Evolutionary conservation across 257 asterid genomes (phyloP), one percentile per base, ranked within the genome.

Genomic region (Voacanga thouarsii): DNA sequence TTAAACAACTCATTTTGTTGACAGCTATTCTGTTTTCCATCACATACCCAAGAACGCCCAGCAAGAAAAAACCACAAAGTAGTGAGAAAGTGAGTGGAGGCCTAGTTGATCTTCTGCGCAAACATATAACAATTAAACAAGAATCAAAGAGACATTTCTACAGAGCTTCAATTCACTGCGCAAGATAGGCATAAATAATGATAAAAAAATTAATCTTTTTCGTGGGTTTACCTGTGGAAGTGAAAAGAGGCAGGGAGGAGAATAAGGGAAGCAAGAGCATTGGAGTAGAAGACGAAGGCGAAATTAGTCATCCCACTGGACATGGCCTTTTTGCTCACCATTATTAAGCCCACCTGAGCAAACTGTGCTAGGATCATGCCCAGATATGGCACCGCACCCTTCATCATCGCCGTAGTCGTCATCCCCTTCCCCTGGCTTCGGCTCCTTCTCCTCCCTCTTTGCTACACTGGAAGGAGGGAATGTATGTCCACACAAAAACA

Each of bases 181-280:
- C 14, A 47, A 47, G 2, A 7, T 1, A 47, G 51, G 26, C 26
- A 73, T 26, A 21, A 43, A 75, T 1, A 37, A 63, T 57, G 15
- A 24, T 30, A 1, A 73, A 6, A 15, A 72, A 23, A 1, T 23
- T 26, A 55, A 39, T 68, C 49, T 18, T 53, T 41, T 50, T 41
- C 60, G 23, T 60, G 33, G 68, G 50, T 50, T 24, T 53, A 92
- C 97, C 97, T 88, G 79, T 91, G 94, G 83, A 91, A 56, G 68
- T 89, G 65, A 71, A 94, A 90, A 78, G 96, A 91, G 81, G 91
- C n/a, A 74, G 98, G 97, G 84, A 94, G 96, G 74, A 94, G 94
- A 57, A 94, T 64, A 23, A 92, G 61, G 75, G 96, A 81, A 45
- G 98, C 97, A 76, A 94, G 98, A 76, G 93, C 87, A 50, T 94